Conservation (phyloP, 2,329 filamentous ascomycete genomes). For the Trichocomaceae sp. region DNA sequence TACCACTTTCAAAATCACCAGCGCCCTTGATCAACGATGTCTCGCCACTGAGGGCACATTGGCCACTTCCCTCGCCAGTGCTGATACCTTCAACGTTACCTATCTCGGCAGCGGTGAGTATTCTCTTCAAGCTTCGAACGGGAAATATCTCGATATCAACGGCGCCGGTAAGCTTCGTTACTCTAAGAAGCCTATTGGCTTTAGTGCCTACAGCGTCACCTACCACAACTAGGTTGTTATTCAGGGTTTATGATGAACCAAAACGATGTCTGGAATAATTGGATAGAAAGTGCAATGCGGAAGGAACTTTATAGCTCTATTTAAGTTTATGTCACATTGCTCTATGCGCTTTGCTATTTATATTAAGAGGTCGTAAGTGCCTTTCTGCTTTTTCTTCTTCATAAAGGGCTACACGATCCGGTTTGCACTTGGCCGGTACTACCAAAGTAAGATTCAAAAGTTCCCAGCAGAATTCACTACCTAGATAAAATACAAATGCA, state of each 20-base stretch:
- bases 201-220: constrained; percentile 5
- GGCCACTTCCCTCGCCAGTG: not conserved
- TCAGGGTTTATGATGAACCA: not conserved
- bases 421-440: too few relatives aligned
- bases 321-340: too few relatives aligned
- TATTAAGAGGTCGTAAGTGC: too few relatives aligned
- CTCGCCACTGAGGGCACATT: not conserved
- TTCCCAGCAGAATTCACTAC: too few relatives aligned
- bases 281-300: too few relatives aligned
- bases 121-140: constrained; percentile 5
- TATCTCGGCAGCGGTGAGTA: constrained; percentile 7
- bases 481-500: too few relatives aligned
- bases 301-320: too few relatives aligned
- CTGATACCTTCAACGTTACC: constrained; percentile 3
- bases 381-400: too few relatives aligned
- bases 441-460: too few relatives aligned
- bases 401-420: too few relatives aligned
- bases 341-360: too few relatives aligned
- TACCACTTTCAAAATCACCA: constrained; percentile 2
- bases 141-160: constrained; percentile 2
- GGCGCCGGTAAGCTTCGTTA: not conserved
- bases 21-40: constrained; percentile 2
- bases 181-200: not conserved
- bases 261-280: too few relatives aligned
- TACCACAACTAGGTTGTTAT: not conserved